phyloP scores from a whole-genome alignment of 2,329 filamentous ascomycete genomes.

The Colletotrichum caudatum region DNA sequence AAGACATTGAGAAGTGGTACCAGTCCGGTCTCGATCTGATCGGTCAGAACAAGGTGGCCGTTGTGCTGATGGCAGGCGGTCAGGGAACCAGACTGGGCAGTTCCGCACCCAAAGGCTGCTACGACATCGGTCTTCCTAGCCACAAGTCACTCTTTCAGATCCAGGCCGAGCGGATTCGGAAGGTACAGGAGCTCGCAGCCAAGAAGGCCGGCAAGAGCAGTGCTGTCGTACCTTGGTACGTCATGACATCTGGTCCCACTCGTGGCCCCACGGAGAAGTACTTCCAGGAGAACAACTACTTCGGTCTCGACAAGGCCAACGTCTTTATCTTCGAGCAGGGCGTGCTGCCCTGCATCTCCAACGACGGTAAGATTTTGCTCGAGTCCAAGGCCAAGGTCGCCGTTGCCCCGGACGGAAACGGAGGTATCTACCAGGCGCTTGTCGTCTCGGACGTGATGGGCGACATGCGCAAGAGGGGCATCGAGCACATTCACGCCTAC shows the following conservation, averaged over 20 bases:
- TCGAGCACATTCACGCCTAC: slow-evolving; percentile 96
- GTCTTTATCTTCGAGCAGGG: slow-evolving; percentile 97
- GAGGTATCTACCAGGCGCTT: slow-evolving; percentile 94
- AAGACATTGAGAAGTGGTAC: slow-evolving; percentile 88
- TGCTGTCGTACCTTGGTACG: slow-evolving; percentile 92
- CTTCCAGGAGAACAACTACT: slow-evolving; percentile 90
- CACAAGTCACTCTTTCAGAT: slow-evolving; percentile 97
- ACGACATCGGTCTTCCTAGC: slow-evolving; percentile 93
- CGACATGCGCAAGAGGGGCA: slow-evolving; percentile 89
- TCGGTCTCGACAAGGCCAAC: slow-evolving; percentile 87
- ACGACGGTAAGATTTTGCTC: slow-evolving; percentile 96
- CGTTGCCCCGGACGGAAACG: slow-evolving; percentile 96
- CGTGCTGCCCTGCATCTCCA: slow-evolving; percentile 95
- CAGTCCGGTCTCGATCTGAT: slow-evolving; percentile 84
- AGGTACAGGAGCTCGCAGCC: slow-evolving; percentile 83
- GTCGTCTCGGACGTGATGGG: slow-evolving; percentile 82
- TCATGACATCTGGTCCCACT: slow-evolving; percentile 98
- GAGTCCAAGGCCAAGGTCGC: slow-evolving; percentile 92
- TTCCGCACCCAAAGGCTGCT: slow-evolving; percentile 97
- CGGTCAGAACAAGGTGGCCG: slow-evolving; percentile 79
- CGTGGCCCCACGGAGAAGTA: slow-evolving; percentile 92
- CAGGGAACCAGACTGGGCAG: slow-evolving; percentile 96
- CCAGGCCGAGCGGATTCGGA: slow-evolving; percentile 92
- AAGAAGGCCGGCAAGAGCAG: slow-evolving; percentile 68
- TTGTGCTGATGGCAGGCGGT: slow-evolving; percentile 96